Conservation (phyloP, 108 stramenopile genomes). For the Cyclotella sp. region DNA sequence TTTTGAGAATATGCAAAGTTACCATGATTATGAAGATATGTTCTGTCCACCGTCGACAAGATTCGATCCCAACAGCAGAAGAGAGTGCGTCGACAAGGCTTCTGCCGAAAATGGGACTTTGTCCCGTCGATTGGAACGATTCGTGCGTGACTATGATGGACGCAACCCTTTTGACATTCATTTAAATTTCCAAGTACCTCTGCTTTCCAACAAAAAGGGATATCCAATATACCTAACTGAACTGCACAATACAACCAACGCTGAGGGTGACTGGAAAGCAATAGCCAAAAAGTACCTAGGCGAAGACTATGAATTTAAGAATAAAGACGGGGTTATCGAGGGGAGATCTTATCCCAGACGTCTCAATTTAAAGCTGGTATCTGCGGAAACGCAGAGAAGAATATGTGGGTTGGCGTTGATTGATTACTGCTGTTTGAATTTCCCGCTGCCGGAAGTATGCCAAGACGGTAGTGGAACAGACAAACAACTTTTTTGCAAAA, state of each 20-base stretch:
- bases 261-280: slow-evolving; percentile 21
- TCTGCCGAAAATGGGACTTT: slow-evolving; percentile 32
- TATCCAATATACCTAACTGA: slow-evolving; percentile 32
- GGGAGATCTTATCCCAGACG: slow-evolving; percentile 35
- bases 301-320: slow-evolving; percentile 8
- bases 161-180: slow-evolving; percentile 31
- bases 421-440: slow-evolving; percentile 46
- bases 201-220: slow-evolving; percentile 26
- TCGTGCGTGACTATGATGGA: slow-evolving; percentile 36
- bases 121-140: slow-evolving; percentile 26
- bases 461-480: background rate
- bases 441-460: slow-evolving; percentile 30
- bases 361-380: slow-evolving; percentile 18
- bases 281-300: slow-evolving; percentile 35
- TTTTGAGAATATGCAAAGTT: slow-evolving; percentile 32
- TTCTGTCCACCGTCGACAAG: slow-evolving; percentile 31
- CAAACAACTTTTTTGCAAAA: slow-evolving; percentile 18
- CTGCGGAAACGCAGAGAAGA: slow-evolving; percentile 14
- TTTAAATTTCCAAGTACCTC: slow-evolving; percentile 27
- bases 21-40: slow-evolving; percentile 33
- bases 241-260: slow-evolving; percentile 36
- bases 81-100: slow-evolving; percentile 23
- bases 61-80: background rate
- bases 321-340: slow-evolving; percentile 28
- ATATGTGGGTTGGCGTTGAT: slow-evolving; percentile 37